Base-by-base conservation (phyloP, 2,329 filamentous ascomycete genomes). In the Cadophora luteo-olivacea region DNA sequence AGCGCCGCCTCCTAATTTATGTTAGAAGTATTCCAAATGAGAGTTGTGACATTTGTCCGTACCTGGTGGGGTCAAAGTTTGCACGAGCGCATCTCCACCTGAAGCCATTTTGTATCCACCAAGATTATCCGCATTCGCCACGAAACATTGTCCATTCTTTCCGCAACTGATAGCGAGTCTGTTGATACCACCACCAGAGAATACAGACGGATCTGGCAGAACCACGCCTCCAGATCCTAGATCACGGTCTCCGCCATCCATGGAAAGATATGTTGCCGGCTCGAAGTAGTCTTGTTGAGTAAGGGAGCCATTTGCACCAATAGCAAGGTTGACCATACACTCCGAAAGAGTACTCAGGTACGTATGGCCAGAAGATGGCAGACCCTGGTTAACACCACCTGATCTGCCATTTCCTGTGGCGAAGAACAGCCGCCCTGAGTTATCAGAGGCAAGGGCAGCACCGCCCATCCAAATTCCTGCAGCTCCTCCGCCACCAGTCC, bases 251-350 rank as follows among this genome's bases (percentile, higher is more conserved):
- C 77, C 80, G 12, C 77, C 78, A 70, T 81, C 78, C 65, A 81
- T 72, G 36, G 76, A 74, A 41, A 75, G 57, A 70, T 82, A 82
- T 65, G 82, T 80, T 67, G 78, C 81, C 0, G 82, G 80, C 71
- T 82, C 77, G 68, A 82, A 83, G 68, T 81, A 83, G 66, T 83
- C 81, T 29, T 74, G 70, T 7, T 80, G 61, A 8, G 74, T 72
- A 14, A 81, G 63, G 19, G 74, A 75, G 4, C 76, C 78, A 12
- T 69, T 74, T 16, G 24, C 52, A 36, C 69, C 58, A 16, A 82
- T 74, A 0, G 79, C 81, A 76, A 84, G 79, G 71, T 84, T 82
- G 9, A 84, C 78, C 0, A 81, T 80, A 0, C 81, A 80, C 71
- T 84, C 80, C 52, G 84, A 82, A 48, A 84, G 75, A 0, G 82